These are phyloP conservation scores for Fusarium pseudonygamai DNA, from an alignment of 2,329 filamentous ascomycete species.

Conservation along the genomic window DNA sequence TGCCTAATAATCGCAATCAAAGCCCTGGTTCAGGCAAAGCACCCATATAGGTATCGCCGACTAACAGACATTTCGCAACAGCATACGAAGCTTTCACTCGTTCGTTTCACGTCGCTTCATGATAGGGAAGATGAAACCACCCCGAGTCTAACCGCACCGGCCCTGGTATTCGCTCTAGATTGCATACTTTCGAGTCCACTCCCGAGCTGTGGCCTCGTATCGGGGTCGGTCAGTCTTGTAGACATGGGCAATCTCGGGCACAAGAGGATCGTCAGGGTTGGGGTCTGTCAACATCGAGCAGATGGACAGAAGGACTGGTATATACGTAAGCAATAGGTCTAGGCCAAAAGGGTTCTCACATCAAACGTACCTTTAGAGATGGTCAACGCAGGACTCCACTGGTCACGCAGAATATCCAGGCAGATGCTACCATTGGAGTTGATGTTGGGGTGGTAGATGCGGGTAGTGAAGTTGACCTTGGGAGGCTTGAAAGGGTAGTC, in stretches of 20 bases:
- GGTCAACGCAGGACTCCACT: slow-evolving; percentile 98
- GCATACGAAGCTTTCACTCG: slow-evolving; percentile 40
- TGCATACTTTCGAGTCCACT: slow-evolving; percentile 99
- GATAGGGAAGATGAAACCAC: slow-evolving; percentile 42
- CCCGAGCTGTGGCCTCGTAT: slow-evolving; percentile 95
- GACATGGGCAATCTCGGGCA: slow-evolving; percentile 98
- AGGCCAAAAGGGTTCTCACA: slow-evolving; percentile 31
- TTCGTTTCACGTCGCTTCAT: slow-evolving; percentile 42
- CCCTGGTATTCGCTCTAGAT: slow-evolving; percentile 65
- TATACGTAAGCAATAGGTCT: slow-evolving; percentile 2
- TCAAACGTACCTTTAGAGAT: slow-evolving; percentile 88
- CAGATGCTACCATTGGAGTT: slow-evolving; percentile 99
- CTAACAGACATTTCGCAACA: slow-evolving; percentile 37
- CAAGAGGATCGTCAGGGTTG: slow-evolving; percentile 98
- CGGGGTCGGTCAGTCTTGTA: slow-evolving; percentile 98
- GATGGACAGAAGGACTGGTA: slow-evolving; percentile 92
- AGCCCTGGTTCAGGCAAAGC: slow-evolving; percentile 33
- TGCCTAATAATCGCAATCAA: slow-evolving; percentile 38
- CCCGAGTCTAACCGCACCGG: slow-evolving; percentile 41
- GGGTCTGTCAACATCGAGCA: slow-evolving; percentile 99
- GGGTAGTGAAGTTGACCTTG: slow-evolving; percentile 99
- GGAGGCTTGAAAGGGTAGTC: slow-evolving; percentile 99
- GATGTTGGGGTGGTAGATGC: slow-evolving; percentile 99
- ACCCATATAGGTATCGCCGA: slow-evolving; percentile 22
- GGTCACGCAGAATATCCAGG: slow-evolving; percentile 96